These are phyloP conservation scores for Basipetospora chlamydospora DNA, from an alignment of 2,329 filamentous ascomycete genomes.

Conservation along the genomic window DNA sequence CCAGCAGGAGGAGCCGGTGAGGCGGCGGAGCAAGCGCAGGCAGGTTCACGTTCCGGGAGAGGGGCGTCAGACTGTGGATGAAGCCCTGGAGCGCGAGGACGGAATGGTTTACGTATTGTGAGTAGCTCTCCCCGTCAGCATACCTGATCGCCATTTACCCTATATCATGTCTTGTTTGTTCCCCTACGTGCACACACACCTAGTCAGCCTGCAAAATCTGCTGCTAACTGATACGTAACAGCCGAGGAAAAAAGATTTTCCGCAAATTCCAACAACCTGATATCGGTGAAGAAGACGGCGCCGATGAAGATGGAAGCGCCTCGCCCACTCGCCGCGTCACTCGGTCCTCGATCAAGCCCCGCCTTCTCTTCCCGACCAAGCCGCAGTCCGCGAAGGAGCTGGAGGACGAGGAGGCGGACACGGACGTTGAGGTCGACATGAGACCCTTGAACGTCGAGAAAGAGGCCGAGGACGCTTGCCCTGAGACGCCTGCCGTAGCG, in stretches of 20 bases:
- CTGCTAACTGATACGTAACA: constrained; percentile 21
- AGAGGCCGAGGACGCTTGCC: constrained; percentile 7
- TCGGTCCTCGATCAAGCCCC: constrained; percentile 56
- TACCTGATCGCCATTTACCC: neutral
- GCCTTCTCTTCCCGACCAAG: constrained; percentile 51
- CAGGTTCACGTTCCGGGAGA: constrained; percentile 41
- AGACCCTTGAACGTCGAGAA: constrained; percentile 11
- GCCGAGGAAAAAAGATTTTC: constrained; percentile 68
- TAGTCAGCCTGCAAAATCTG: neutral
- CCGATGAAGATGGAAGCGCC: constrained; percentile 15
- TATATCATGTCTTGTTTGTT: neutral
- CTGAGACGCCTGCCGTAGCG: constrained; percentile 17
- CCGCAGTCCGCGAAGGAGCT: constrained; percentile 29
- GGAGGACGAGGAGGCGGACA: constrained; percentile 45
- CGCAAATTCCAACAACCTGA: constrained; percentile 44
- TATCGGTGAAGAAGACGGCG: constrained; percentile 18
- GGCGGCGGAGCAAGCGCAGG: constrained; percentile 40
- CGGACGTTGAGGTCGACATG: constrained; percentile 40
- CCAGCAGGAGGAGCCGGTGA: constrained; percentile 23
- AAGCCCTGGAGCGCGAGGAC: constrained; percentile 50
- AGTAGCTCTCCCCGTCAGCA: constrained; percentile 23
- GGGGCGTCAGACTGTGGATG: constrained; percentile 43
- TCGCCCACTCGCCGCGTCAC: constrained; percentile 31
- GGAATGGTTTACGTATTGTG: constrained; percentile 68
- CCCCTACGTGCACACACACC: neutral